Evolutionary conservation across 2,329 filamentous ascomycete species (phyloP), one percentile per base, ranked within the genome.

Genomic region (Diaporthe sp.): DNA sequence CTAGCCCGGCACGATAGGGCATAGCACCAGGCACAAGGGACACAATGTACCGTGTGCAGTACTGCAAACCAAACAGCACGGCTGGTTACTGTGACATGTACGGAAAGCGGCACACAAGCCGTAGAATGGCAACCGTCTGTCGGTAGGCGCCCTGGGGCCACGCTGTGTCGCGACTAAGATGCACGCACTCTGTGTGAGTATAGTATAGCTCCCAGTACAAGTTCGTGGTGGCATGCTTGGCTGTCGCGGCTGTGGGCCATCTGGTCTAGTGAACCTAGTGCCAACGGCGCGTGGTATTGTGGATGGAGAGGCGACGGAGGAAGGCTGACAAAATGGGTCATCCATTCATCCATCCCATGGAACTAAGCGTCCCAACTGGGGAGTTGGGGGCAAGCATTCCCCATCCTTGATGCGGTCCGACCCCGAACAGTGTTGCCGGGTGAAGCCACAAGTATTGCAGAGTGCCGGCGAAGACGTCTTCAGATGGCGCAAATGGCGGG

Each of bases 281-380:
- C 61, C 61, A 67, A 67, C 61, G 61, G 61, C 61, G 45, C 42
- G 61, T 52, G 47, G 45, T 50, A 67, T 67, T n/a, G 61, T n/a
- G 50, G 30, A 67, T 67, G 42, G 42, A 33, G 30, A 25, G 38
- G 42, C 61, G 42, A 47, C 40, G 9, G 25, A 64, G 25, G 58
- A 67, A 50, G 61, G 61, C 61, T 67, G 61, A 67, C 35, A 50
- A 66, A 10, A 35, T 67, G 42, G 61, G 42, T 15, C 42, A n/a
- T n/a, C n/a, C n/a, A n/a, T n/a, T n/a, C n/a, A n/a, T n/a, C n/a
- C n/a, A n/a, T n/a, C 28, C 30, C 45, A 50, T 35, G 42, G 30
- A 35, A 50, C 50, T 22, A 50, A 50, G 47, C 42, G 61, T 28
- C 28, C 42, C 61, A 33, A 50, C 28, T 15, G 13, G 42, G 22